Evolutionary conservation across 2,329 filamentous ascomycete genomes (phyloP), one percentile per base, ranked within the genome.

Genomic region (Rutstroemia sp.): DNA sequence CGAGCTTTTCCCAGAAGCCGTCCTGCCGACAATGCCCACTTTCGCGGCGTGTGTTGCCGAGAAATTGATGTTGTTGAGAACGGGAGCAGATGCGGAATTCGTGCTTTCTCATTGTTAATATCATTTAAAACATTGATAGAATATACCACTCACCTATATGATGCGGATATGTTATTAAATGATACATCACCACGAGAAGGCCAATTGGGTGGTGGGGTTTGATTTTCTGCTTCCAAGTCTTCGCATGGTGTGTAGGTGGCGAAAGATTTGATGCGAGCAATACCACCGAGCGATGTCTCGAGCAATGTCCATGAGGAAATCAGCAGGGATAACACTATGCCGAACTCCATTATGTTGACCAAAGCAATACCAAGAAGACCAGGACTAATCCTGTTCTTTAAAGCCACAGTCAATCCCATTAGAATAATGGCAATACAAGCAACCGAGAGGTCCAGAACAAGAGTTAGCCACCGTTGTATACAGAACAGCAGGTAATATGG

Each of bases 401-500:
- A 57, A 25, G 64, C 54, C 9, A 69, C 62, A 8, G 65, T 63
- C 2, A 74, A 61, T 4, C 65, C 59, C 5, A 68, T 65, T 34
- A 72, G 50, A 16, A 66, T 57, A 12, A 65, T 58, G 1, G 68
- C 69, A 2, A 71, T 34, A 17, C 60, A 59, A 5, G 34, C 49
- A n/a, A 59, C 56, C 10, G 63, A 16, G 3, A 63, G 34, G 37
- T 60, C 58, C 4, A 64, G 39, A 0, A 75, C 73, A 1, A 83
- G 70, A 0, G 65, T 70, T 0, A 84, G 72, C 80, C 80, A 84
- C 19, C 78, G 73, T 63, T 84, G 82, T 2, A 82, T 73, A 45
- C 76, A 75, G 57, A 74, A 77, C 8, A 83, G 71, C 0, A 82
- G 71, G 61, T 84, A 84, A 53, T 77, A 80, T 0, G 81, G 80